phyloP scores from a whole-genome alignment of 148 eudicot genomes.

The Talinum fruticosum region DNA sequence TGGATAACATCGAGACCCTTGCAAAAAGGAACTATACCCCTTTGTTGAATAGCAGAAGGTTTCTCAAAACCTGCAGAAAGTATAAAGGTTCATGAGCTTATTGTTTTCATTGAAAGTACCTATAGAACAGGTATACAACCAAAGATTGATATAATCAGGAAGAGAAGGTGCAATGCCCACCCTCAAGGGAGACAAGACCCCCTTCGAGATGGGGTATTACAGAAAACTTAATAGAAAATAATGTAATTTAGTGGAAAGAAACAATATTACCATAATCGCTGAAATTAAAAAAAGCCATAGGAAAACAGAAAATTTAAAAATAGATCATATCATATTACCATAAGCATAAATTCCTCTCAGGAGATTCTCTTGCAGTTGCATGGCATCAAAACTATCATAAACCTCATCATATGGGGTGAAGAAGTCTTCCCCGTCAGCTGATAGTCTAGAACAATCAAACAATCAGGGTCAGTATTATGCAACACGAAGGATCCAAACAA shows the following conservation, averaged over 20 bases:
- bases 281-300: not conserved
- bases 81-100: not conserved
- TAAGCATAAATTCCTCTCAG: slow-evolving; percentile 5
- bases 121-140: not conserved
- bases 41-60: slow-evolving; percentile 18
- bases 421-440: slow-evolving; percentile 41
- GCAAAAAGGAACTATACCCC: slow-evolving; percentile 17
- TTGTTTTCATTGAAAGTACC: not conserved
- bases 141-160: not conserved
- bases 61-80: slow-evolving; percentile 12
- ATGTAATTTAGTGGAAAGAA: not conserved
- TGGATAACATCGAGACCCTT: slow-evolving; percentile 20
- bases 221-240: too few species aligned
- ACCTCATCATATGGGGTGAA: slow-evolving; percentile 53
- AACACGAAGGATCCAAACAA: not conserved
- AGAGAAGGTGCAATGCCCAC: too few species aligned
- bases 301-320: not conserved
- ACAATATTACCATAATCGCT: not conserved
- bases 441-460: slow-evolving; percentile 25
- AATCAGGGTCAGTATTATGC: not conserved
- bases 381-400: slow-evolving; percentile 48
- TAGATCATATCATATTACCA: not conserved
- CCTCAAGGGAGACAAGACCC: too few species aligned
- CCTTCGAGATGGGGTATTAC: too few species aligned
- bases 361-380: slow-evolving; percentile 35